phyloP scores from a whole-genome alignment of 805 yeast genomes.

The Suhomyces sp. region DNA sequence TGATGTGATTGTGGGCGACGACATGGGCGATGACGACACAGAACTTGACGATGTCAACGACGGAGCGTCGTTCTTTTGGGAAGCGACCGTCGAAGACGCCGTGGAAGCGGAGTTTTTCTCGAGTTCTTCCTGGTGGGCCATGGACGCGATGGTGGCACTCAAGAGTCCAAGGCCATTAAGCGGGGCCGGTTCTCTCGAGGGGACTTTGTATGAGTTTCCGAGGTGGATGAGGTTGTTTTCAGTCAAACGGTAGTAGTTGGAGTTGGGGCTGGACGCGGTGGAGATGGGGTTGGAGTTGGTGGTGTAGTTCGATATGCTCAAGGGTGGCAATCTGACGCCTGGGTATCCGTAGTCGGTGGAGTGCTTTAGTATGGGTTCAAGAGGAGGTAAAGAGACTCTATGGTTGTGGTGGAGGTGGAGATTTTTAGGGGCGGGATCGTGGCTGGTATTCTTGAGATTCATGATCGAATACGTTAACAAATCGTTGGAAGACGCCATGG shows the following conservation, averaged over 20 bases:
- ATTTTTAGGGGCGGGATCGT: no score
- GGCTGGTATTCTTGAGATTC: no score
- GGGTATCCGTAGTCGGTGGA: slow-evolving; percentile 2
- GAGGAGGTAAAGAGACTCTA: slow-evolving; percentile 8
- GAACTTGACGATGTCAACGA: slow-evolving; percentile 13
- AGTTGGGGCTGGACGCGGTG: slow-evolving; percentile 1
- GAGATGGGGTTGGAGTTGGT: slow-evolving; percentile 8
- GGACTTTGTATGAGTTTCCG: slow-evolving; percentile 6
- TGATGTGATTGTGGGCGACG: slow-evolving; percentile 15
- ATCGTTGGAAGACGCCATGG: slow-evolving; percentile 31
- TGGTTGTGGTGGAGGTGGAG: slow-evolving; percentile 1
- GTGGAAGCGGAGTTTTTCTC: neutral
- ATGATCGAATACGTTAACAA: slow-evolving; percentile 41
- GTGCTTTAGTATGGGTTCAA: slow-evolving; percentile 10
- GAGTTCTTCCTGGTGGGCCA: slow-evolving; percentile 1
- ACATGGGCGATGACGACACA: slow-evolving; percentile 18
- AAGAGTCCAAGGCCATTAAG: slow-evolving; percentile 10
- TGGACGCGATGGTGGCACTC: slow-evolving; percentile 9
- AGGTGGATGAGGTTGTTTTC: slow-evolving; percentile 17
- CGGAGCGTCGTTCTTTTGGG: slow-evolving; percentile 4
- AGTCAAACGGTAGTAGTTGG: slow-evolving; percentile 14
- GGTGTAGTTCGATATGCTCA: slow-evolving; percentile 9
- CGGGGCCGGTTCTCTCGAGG: slow-evolving; percentile 3
- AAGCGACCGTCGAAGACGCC: neutral
- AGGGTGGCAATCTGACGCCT: slow-evolving; percentile 9